These are phyloP conservation scores for Vigna nakashimae DNA, from an alignment of 306 rosid genomes.

Conservation along the genomic window DNA sequence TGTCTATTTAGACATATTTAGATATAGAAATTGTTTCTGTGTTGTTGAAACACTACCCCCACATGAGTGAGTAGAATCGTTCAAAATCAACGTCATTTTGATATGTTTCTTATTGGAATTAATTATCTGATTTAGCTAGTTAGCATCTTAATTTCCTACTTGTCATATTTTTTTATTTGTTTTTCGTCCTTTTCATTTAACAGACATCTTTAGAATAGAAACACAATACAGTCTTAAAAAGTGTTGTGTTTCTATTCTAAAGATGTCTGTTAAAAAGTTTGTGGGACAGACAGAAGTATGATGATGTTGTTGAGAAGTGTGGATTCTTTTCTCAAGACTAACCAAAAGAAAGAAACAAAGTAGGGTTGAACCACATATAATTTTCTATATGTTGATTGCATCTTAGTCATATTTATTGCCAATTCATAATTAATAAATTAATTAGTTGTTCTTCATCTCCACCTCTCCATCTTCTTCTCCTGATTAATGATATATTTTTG, in stretches of 20 bases:
- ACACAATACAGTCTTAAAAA: constrained; percentile 7
- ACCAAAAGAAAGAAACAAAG: constrained; percentile 10
- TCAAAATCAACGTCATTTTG: constrained; percentile 24
- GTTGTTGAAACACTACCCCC: constrained; percentile 19
- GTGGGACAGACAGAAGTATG: constrained; percentile 20
- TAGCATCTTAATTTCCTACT: not conserved
- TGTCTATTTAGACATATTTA: not conserved
- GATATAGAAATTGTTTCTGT: not conserved
- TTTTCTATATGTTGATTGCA: not conserved
- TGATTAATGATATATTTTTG: too few relatives aligned
- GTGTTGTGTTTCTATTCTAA: constrained; percentile 10
- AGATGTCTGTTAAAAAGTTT: constrained; percentile 35
- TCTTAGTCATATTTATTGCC: not conserved
- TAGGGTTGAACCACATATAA: constrained; percentile 9
- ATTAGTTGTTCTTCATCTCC: too few relatives aligned
- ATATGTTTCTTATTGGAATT: constrained; percentile 3
- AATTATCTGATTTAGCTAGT: not conserved
- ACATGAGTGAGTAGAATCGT: constrained; percentile 15
- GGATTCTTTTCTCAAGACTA: not conserved
- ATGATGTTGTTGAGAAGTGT: not conserved
- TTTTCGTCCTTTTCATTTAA: constrained; percentile 6
- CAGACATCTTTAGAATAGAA: too few relatives aligned
- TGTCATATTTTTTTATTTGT: not conserved
- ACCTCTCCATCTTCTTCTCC: not conserved
- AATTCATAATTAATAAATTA: not conserved